Evolutionary conservation across 768 basidiomycete species (phyloP).

Genomic region (Cantharellus anzutake): DNA sequence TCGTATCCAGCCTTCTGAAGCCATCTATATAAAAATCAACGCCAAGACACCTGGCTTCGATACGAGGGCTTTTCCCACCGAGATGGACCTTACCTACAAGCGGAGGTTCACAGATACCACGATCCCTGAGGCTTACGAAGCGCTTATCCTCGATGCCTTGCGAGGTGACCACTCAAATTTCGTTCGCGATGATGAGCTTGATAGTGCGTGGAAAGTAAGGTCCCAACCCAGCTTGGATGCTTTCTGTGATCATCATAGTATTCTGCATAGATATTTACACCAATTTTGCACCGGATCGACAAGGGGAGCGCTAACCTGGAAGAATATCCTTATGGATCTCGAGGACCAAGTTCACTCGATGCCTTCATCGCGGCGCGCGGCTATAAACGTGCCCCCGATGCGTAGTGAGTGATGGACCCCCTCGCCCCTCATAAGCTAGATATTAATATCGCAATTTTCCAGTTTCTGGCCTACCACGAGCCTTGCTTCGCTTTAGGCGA

Average conservation of each 20-base stretch:
- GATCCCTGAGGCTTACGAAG: slow-evolving; percentile 95
- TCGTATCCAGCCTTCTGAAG: slow-evolving; percentile 90
- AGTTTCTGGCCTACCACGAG: slow-evolving; percentile 64
- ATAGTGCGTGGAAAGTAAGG: slow-evolving; percentile 89
- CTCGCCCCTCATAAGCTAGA: neutral
- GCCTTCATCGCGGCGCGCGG: slow-evolving; percentile 57
- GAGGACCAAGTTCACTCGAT: slow-evolving; percentile 78
- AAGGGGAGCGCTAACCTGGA: slow-evolving; percentile 48
- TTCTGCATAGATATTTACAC: slow-evolving; percentile 62
- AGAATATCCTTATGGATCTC: slow-evolving; percentile 80
- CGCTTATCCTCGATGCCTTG: slow-evolving; percentile 85
- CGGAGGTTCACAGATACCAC: slow-evolving; percentile 73
- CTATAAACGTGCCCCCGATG: slow-evolving; percentile 43
- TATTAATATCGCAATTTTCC: slow-evolving; percentile 8
- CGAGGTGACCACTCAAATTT: slow-evolving; percentile 99
- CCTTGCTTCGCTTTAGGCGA: slow-evolving; percentile 31
- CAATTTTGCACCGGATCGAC: slow-evolving; percentile 92
- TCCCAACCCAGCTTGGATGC: neutral
- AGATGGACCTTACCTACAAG: slow-evolving; percentile 99
- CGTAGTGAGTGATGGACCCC: slow-evolving; percentile 42
- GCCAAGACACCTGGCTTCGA: slow-evolving; percentile 82
- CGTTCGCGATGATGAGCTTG: slow-evolving; percentile 92
- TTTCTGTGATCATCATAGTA: neutral
- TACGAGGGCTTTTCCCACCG: slow-evolving; percentile 80
- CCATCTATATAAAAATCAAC: slow-evolving; percentile 94